These are phyloP conservation scores for Aspergillus fijiensis DNA, from an alignment of 2,329 filamentous ascomycete species.

Conservation along the genomic window DNA sequence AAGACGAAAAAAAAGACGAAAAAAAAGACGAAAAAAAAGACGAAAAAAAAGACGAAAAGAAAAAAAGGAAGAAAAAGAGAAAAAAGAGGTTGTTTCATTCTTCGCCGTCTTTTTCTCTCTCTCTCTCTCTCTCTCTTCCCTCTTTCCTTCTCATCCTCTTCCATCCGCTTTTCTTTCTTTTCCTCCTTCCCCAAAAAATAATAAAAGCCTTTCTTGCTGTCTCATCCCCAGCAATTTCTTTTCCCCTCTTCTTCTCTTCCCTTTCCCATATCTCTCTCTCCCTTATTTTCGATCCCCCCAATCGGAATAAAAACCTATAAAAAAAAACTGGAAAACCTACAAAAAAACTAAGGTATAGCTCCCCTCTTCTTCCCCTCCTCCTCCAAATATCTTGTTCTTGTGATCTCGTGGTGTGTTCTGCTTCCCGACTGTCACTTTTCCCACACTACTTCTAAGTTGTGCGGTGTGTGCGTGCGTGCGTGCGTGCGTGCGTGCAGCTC, in stretches of 20 bases:
- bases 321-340: slow-evolving; percentile 44
- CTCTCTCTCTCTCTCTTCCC: slow-evolving; percentile 11
- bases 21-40: slow-evolving; percentile 13
- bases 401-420: neutral
- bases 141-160: slow-evolving; percentile 24
- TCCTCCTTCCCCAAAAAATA: slow-evolving; percentile 17
- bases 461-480: slow-evolving; percentile 32
- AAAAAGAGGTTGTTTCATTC: slow-evolving; percentile 17
- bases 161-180: slow-evolving; percentile 25
- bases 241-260: slow-evolving; percentile 27
- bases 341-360: slow-evolving; percentile 36
- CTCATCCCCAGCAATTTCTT: slow-evolving; percentile 22
- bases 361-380: slow-evolving; percentile 10
- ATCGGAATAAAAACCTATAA: slow-evolving; percentile 30
- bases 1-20: slow-evolving; percentile 21
- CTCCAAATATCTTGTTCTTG: neutral
- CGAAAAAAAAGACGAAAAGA: slow-evolving; percentile 18
- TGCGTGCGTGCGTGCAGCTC: slow-evolving; percentile 25
- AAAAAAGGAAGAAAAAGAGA: slow-evolving; percentile 6
- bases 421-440: slow-evolving; percentile 9
- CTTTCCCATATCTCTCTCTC: slow-evolving; percentile 25
- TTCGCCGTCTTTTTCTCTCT: slow-evolving; percentile 26
- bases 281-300: slow-evolving; percentile 28
- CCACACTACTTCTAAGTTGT: slow-evolving; percentile 26
- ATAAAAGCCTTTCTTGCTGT: slow-evolving; percentile 27